Evolutionary conservation across 106 monocot genomes (phyloP).

Genomic region (Phalaenopsis equestris): DNA sequence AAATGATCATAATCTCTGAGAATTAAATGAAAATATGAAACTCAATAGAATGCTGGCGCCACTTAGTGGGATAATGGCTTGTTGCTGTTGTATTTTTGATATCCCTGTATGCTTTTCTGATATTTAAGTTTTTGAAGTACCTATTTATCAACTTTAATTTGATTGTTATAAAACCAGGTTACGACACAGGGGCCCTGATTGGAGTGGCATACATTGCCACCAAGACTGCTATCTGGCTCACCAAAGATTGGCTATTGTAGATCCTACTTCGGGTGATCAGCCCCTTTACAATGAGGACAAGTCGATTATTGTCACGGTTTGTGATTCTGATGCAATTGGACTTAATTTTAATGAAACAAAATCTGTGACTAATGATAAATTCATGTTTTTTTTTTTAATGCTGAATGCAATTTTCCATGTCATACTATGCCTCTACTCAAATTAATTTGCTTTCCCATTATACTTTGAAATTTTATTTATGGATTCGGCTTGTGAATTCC

Average conservation of each 20-base stretch:
- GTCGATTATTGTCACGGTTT: conserved; percentile 39
- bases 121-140: background rate
- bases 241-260: conserved; percentile 49
- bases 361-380: background rate
- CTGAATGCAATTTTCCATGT: background rate
- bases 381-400: background rate
- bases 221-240: conserved; percentile 52
- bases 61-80: too few species aligned
- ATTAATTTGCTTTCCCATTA: background rate
- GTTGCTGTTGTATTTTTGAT: background rate
- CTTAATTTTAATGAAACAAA: background rate
- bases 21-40: too few species aligned
- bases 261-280: conserved; percentile 56
- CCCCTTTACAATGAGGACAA: conserved; percentile 55
- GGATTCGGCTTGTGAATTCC: background rate
- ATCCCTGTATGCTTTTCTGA: background rate
- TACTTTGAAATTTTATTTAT: background rate
- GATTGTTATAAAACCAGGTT: conserved; percentile 19
- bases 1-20: too few species aligned
- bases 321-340: conserved; percentile 9
- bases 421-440: background rate
- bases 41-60: too few species aligned
- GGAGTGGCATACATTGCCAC: conserved; percentile 48
- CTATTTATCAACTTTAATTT: background rate
- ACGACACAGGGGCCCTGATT: conserved; percentile 53